These are phyloP conservation scores for Ogataea methanolica DNA, from an alignment of 805 yeast genomes.

Conservation along the genomic window DNA sequence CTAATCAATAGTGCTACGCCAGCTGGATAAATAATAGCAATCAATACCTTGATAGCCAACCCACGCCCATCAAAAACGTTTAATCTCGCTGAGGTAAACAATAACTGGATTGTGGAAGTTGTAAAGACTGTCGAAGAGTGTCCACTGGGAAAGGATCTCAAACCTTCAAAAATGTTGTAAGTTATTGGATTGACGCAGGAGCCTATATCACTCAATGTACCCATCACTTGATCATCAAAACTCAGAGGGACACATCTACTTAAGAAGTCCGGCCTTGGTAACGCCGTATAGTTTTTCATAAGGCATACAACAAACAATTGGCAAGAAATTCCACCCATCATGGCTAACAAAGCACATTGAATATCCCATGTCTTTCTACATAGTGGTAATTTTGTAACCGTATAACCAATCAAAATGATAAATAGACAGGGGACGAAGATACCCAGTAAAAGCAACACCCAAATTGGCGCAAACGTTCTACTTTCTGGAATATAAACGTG, in stretches of 20 bases:
- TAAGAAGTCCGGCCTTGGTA: constrained; percentile 51
- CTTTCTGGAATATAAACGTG: constrained; percentile 32
- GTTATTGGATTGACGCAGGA: constrained; percentile 39
- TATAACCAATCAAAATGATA: constrained; percentile 18
- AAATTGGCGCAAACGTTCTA: constrained; percentile 30
- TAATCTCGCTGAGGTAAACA: constrained; percentile 32
- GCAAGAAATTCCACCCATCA: constrained; percentile 34
- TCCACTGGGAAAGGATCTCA: constrained; percentile 56
- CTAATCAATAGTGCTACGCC: constrained; percentile 32
- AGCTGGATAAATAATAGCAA: constrained; percentile 32
- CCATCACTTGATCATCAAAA: constrained; percentile 26
- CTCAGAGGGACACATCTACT: constrained; percentile 42
- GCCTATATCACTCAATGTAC: constrained; percentile 38
- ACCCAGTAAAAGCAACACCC: constrained; percentile 27
- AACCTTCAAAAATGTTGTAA: constrained; percentile 41
- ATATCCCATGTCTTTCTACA: constrained; percentile 37
- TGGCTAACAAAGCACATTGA: constrained; percentile 31
- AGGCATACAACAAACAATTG: constrained; percentile 37
- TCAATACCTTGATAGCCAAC: constrained; percentile 29
- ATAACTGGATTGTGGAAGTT: constrained; percentile 34
- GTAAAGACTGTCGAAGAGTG: constrained; percentile 50
- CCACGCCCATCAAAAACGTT: constrained; percentile 35
- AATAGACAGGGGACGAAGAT: constrained; percentile 31
- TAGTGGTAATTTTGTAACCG: constrained; percentile 15
- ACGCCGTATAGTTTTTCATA: constrained; percentile 44